Evolutionary conservation across 768 basidiomycete species (phyloP), one percentile per base, ranked within the genome.

Genomic region (Hygrocybe coccinea): DNA sequence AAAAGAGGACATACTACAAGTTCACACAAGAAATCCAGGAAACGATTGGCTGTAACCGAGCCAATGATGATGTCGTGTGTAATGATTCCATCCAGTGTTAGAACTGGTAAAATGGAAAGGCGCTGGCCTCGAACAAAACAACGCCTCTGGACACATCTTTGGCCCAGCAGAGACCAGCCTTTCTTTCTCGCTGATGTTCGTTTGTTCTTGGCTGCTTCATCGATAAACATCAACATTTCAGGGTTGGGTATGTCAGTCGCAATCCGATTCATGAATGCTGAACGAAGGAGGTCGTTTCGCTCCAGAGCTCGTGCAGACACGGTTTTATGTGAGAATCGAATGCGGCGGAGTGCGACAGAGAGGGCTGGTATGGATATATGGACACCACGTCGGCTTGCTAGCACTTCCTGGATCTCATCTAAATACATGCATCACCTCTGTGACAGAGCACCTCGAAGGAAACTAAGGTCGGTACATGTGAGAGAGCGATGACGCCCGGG

Each of bases 51-150:
- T 9, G 54, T 74, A 14, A 74, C 65, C 0, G 71, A 68, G 1
- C 71, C 73, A 50, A 68, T 64, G 47, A 74, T 64, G n/a, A 72
- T 71, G 47, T 70, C 66, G 7, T 69, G 58, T 1, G 68, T 67
- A 49, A 71, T 64, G n/a, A 64, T 61, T 21, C 70, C 69, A 44
- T 69, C 64, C 8, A 39, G 47, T 1, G 64, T 66, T 11, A 72
- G 58, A 1, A 66, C 68, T 2, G 69, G 69, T 5, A 72, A 58
- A 14, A 72, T 55, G 2, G 67, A 70, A 38, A 60, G 71, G 1
- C 64, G 53, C 25, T 63, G 61, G 2, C 69, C 71, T 14, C 63
- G 60, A 34, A 70, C 47, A 52, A 69, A 60, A 2, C 62, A 55
- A 9, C 43, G 57, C 7, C 61, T 24, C 10, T 56, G 44, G 15